Conservation (phyloP, 1,139 yeast genomes). For the Saccharomycopsis phalli region DNA sequence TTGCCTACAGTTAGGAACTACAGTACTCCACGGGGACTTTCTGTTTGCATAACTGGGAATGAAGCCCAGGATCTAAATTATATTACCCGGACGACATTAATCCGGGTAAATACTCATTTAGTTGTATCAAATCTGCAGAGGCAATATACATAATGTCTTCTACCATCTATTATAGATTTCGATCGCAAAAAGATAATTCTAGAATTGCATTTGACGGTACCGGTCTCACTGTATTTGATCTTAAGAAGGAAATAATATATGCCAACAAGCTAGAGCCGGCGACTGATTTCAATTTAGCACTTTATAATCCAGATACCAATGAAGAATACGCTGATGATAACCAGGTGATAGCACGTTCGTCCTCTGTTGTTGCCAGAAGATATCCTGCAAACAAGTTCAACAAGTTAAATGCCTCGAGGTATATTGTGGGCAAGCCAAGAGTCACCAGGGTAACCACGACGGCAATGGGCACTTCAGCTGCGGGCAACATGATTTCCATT, state of each 20-base stretch:
- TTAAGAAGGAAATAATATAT: slow-evolving; percentile 79
- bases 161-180: slow-evolving; percentile 78
- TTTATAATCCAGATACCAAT: slow-evolving; percentile 72
- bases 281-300: slow-evolving; percentile 66
- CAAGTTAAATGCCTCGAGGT: slow-evolving; percentile 62
- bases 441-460: slow-evolving; percentile 35
- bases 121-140: too few species aligned
- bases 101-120: too few species aligned
- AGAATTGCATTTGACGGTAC: slow-evolving; percentile 91
- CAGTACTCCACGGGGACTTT: too few species aligned
- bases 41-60: too few species aligned
- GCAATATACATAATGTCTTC: slow-evolving; percentile 81
- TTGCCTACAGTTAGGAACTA: too few species aligned
- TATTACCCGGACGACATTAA: too few species aligned
- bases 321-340: slow-evolving; percentile 84
- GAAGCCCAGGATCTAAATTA: too few species aligned
- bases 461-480: slow-evolving; percentile 22
- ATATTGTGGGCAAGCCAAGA: slow-evolving; percentile 79
- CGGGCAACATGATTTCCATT: slow-evolving; percentile 20
- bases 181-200: slow-evolving; percentile 74
- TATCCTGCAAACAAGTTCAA: slow-evolving; percentile 64
- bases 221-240: slow-evolving; percentile 87
- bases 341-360: slow-evolving; percentile 74
- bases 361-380: slow-evolving; percentile 73
- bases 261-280: slow-evolving; percentile 81